phyloP scores from a whole-genome alignment of 495 filamentous ascomycete species.

The Aspergillus hancockii region DNA sequence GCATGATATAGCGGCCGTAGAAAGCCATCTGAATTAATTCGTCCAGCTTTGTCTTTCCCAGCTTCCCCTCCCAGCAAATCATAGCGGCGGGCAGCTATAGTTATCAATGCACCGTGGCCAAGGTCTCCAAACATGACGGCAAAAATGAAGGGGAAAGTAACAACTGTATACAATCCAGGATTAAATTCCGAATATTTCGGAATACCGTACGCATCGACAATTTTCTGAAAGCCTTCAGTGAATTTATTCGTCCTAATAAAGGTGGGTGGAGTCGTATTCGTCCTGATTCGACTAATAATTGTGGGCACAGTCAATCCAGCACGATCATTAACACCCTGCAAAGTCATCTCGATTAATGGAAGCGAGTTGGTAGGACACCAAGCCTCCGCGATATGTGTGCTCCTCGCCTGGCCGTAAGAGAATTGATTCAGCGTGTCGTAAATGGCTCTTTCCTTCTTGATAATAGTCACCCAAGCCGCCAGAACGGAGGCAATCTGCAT shows the following conservation, averaged over 20 bases:
- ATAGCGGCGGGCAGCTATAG: conserved; percentile 75
- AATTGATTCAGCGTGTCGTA: conserved; percentile 95
- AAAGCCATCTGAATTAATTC: conserved; percentile 97
- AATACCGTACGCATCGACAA: conserved; percentile 97
- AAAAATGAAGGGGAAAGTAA: conserved; percentile 97
- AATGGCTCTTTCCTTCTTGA: conserved; percentile 98
- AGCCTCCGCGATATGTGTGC: conserved; percentile 94
- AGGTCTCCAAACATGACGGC: conserved; percentile 99
- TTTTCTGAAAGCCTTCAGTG: conserved; percentile 96
- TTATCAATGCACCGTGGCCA: conserved; percentile 88
- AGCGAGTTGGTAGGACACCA: conserved; percentile 94
- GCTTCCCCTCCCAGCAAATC: conserved; percentile 91
- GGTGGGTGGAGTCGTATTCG: conserved; percentile 94
- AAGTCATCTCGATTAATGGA: conserved; percentile 84
- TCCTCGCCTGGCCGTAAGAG: conserved; percentile 92
- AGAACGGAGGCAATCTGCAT: conserved; percentile 87
- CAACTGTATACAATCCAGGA: conserved; percentile 87
- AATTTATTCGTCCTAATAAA: conserved; percentile 98
- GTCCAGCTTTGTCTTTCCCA: conserved; percentile 82
- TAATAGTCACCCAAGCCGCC: conserved; percentile 94
- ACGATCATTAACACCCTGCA: conserved; percentile 94
- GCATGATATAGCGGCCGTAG: conserved; percentile 96
- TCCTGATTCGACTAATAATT: conserved; percentile 95
- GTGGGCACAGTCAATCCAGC: conserved; percentile 93
- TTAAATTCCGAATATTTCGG: conserved; percentile 97